These are phyloP conservation scores for Hypomontagnella submonticulosa DNA, from an alignment of 495 filamentous ascomycete species.

Conservation along the genomic window DNA sequence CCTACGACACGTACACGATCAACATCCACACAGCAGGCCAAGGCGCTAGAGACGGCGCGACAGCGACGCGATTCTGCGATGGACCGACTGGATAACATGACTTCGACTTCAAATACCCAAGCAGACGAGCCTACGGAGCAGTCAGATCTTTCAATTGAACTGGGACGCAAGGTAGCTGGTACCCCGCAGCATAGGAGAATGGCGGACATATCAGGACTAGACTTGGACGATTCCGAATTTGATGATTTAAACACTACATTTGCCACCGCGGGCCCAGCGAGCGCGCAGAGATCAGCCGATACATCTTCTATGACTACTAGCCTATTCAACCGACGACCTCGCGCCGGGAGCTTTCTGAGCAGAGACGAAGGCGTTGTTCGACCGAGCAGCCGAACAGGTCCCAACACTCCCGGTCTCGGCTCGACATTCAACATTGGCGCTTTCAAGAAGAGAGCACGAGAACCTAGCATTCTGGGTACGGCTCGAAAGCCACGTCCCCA, in stretches of 20 bases:
- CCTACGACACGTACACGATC: slow-evolving; percentile 17
- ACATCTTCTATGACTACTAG: slow-evolving; percentile 57
- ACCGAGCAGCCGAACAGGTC: slow-evolving; percentile 58
- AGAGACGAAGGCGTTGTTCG: slow-evolving; percentile 58
- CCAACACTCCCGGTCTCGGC: slow-evolving; percentile 57
- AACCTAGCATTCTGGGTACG: slow-evolving; percentile 61
- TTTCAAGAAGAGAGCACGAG: slow-evolving; percentile 58
- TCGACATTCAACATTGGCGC: slow-evolving; percentile 58
- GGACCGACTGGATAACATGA: slow-evolving; percentile 53
- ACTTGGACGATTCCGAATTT: slow-evolving; percentile 60
- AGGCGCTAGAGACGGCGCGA: slow-evolving; percentile 45
- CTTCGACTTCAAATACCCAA: slow-evolving; percentile 47
- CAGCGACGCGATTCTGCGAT: slow-evolving; percentile 55
- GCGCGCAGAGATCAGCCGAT: slow-evolving; percentile 54
- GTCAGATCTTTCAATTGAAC: slow-evolving; percentile 41
- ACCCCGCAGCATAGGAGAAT: slow-evolving; percentile 45
- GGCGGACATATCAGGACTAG: slow-evolving; percentile 57
- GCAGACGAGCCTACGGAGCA: slow-evolving; percentile 13
- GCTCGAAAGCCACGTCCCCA: slow-evolving; percentile 51
- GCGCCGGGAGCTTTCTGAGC: slow-evolving; percentile 58
- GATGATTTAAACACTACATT: slow-evolving; percentile 58
- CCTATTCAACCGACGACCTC: slow-evolving; percentile 57
- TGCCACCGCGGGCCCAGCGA: slow-evolving; percentile 45
- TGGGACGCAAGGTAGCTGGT: slow-evolving; percentile 46
- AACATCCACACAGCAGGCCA: slow-evolving; percentile 45